Evolutionary conservation across 1,284 basidiomycete species (phyloP), one percentile per base, ranked within the genome.

Genomic region (Vanrija sp.): DNA sequence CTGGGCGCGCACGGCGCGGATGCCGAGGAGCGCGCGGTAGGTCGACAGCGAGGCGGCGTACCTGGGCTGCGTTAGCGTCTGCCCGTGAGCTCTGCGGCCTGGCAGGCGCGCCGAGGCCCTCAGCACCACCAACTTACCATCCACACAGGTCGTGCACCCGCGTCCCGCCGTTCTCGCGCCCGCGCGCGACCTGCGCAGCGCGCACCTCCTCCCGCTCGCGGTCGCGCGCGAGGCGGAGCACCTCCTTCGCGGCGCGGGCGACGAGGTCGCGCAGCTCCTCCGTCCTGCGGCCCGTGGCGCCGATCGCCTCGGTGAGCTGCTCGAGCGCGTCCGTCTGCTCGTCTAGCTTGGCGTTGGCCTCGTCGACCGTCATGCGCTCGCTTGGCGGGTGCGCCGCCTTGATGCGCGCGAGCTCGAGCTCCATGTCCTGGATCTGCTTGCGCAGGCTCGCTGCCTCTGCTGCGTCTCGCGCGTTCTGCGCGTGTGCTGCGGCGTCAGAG

Each of bases 341-440:
- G 10, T 84, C 83, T 3, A 90, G 81, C 54, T 84, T 83, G 53
- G 84, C 79, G 52, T 84, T 83, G 0, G 89, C 89, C 47, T 84
- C 78, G 4, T 82, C 73, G 27, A 87, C 81, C 0, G 89, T 92
- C 47, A 91, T 74, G 6, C 89, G 83, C 50, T 88, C n/a, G 39
- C 83, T 70, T 0, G 72, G 80, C 0, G 89, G 89, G 62, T 91
- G 83, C 2, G 84, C 82, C 54, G 88, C 85, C 25, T 87, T 84
- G 8, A 91, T 82, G 1, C 89, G 83, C 9, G 85, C 85, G 37
- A 91, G 78, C 6, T 85, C 82, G 3, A 90, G 81, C 38, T 87
- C 84, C 42, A 88, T 84, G 65, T 91, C 88, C 49, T 88, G 81
- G 58, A 91, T 88, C 69, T 86, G 82, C 61, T 86, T 85, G 15